phyloP scores from a whole-genome alignment of 2,329 filamentous ascomycete species.

The Colletotrichum noveboracense region DNA sequence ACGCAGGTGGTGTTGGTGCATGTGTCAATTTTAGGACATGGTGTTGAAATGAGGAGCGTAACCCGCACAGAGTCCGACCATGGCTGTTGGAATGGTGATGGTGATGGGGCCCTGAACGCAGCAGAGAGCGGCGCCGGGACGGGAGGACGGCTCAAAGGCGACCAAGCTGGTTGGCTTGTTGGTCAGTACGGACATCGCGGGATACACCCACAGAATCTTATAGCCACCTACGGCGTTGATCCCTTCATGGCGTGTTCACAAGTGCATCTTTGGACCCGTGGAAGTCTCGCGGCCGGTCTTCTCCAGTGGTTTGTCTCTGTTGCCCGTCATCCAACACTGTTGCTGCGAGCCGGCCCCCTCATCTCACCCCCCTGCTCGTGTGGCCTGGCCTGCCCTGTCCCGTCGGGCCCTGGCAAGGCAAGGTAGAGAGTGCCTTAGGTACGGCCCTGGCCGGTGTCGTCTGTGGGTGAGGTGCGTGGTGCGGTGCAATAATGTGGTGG shows the following conservation, averaged over 20 bases:
- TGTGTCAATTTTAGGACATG: background rate
- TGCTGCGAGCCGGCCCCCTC: background rate
- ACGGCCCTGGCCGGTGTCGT: constrained; percentile 17
- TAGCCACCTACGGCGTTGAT: background rate
- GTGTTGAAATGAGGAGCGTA: background rate
- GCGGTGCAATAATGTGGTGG: constrained; percentile 14
- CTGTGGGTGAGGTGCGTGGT: constrained; percentile 9
- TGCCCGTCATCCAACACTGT: background rate
- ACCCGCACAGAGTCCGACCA: background rate
- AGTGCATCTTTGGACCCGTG: background rate
- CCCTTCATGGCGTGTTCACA: background rate
- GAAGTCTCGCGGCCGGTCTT: background rate
- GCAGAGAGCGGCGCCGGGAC: background rate
- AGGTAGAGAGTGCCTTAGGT: constrained; percentile 8
- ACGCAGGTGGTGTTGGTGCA: background rate
- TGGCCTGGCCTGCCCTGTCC: background rate
- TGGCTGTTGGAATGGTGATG: background rate
- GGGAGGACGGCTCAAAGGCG: background rate
- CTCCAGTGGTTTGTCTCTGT: background rate
- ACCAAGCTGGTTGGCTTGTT: background rate
- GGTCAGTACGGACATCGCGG: background rate
- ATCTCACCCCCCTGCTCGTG: background rate
- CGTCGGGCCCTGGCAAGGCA: background rate
- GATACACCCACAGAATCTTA: background rate
- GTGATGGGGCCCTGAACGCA: background rate